Evolutionary conservation across 176 grass and related monocot genomes (phyloP), one percentile per base, ranked within the genome.

Genomic region (Typha latifolia): DNA sequence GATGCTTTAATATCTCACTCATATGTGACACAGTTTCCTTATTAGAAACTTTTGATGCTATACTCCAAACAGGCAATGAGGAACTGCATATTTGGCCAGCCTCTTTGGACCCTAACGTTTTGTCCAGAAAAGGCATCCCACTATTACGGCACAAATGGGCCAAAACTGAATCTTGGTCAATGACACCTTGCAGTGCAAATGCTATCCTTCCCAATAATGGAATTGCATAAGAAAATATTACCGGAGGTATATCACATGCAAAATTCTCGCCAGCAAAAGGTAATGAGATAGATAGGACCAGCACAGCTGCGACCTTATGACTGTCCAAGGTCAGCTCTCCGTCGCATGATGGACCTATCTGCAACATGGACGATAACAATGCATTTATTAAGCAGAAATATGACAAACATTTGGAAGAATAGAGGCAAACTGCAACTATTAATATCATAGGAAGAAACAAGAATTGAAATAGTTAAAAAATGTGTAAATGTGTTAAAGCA

Each of bases 311-410:
- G 20, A 87, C 70, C 55, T 75, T 81, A 69, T 68, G 70, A 65
- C 79, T 92, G 53, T 92, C 93, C 74, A 92, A 82, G 48, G 82
- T 75, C 74, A 89, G 63, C 65, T 89, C 93, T 71, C 71, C 85
- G 29, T 77, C 67, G 67, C 72, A 84, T 71, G 72, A 73, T 66
- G 69, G 65, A 79, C 65, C 51, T 72, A 92, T 87, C 93, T 97
- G 78, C 12, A 65, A 48, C 11, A 74, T 66, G 51, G 26, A 77
- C 10, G 16, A 57, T 57, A 57, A 57, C 19, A 18, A 20, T 10
- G 52, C 19, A 57, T 57, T 57, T 57, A 21, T 4, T 57, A 18
- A 57, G 19, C n/a, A 37, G 34, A 6, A 37, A 6, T 37, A 6
- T 37, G 34, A 4, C 34, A 37, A 37, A 37, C 34, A 37, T 37